A percentile compares a stretch with the other conserved stretches of the same genome.
Conservation (phyloP, 768 basidiomycete genomes). For the Tephrocybe sp. region DNA sequence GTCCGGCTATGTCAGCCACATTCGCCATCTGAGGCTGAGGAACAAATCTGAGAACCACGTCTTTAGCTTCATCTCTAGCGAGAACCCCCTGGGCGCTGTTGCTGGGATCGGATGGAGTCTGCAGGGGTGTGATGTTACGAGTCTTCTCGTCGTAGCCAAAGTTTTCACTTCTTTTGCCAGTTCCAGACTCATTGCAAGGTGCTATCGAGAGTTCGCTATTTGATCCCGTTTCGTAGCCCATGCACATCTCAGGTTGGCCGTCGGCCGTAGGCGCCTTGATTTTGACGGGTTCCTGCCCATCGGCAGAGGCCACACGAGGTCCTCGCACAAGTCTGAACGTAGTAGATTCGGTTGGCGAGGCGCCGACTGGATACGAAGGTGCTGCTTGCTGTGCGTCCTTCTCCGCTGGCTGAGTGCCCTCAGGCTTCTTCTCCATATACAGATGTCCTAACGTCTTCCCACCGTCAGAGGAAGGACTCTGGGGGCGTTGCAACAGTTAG, state of each 20-base stretch:
- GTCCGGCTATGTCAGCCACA: conserved; percentile 14
- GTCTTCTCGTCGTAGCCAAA: conserved; percentile 54
- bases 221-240: conserved; percentile 44
- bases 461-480: conserved; percentile 10
- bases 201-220: conserved; percentile 4
- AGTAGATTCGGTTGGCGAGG: conserved; percentile 45
- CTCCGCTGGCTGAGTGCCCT: conserved; percentile 16
- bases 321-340: conserved; percentile 38
- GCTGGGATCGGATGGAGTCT: conserved; percentile 21
- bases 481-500: background rate
- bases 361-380: conserved; percentile 39
- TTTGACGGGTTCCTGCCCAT: too few relatives aligned
- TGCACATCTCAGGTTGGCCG: conserved; percentile 28
- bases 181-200: conserved; percentile 18
- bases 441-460: conserved; percentile 19
- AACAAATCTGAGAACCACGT: conserved; percentile 54
- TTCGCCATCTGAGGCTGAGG: conserved; percentile 32
- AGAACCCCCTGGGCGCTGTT: conserved; percentile 14
- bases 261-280: conserved; percentile 39
- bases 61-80: conserved; percentile 29
- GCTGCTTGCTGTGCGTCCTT: too few relatives aligned
- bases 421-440: conserved; percentile 12
- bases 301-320: conserved; percentile 8
- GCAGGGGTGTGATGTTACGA: conserved; percentile 53
- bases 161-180: conserved; percentile 43